Base-by-base conservation (phyloP, 805 yeast genomes). In the Candida piceae region DNA sequence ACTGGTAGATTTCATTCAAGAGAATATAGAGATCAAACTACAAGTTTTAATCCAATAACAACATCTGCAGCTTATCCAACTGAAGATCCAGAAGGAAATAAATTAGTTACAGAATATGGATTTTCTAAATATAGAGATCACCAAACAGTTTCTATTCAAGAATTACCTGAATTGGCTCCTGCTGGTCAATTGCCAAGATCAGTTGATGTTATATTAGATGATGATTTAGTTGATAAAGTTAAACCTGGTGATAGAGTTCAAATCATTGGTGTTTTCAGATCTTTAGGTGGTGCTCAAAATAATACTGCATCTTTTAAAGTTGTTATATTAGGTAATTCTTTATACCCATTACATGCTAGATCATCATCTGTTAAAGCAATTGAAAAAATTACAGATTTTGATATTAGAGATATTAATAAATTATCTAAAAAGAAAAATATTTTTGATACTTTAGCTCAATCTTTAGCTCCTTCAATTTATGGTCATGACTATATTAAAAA, bases 211-310 rank as follows among this genome's bases (percentile, higher is more conserved):
- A 76, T 90, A n/a, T 65, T 93, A 52, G 96, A 90, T 59, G 97
- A 89, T 53, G 98, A 93, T 57, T 70, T 93, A 45, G 97, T 93
- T 3, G 98, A 93, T 58, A 67, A 64, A 38, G 83, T 85, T 32
- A 93, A 93, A 58, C 97, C 98, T 0, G 98, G 98, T 52, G 98
- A 93, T 60, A 76, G 98, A 57, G 80, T 89, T 23, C 96, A 89
- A 64, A 67, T 90, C 30, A 93, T 93, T 9, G 98, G 98, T 44
- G 93, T 90, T 13, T 93, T 83, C 63, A 76, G 95, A 50, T 87
- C 97, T 1, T 63, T 90, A 32, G 97, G 97, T 45, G 88, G 87
- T 35, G 80, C 74, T 32, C 76, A 72, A 41, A 68, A 67, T 39
- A 64, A 66, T 32, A 67, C 74, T 31, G 73, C 90, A 9, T 73